Base-by-base conservation (phyloP, 352 stramenopile genomes). In the Albugo laibachii region DNA sequence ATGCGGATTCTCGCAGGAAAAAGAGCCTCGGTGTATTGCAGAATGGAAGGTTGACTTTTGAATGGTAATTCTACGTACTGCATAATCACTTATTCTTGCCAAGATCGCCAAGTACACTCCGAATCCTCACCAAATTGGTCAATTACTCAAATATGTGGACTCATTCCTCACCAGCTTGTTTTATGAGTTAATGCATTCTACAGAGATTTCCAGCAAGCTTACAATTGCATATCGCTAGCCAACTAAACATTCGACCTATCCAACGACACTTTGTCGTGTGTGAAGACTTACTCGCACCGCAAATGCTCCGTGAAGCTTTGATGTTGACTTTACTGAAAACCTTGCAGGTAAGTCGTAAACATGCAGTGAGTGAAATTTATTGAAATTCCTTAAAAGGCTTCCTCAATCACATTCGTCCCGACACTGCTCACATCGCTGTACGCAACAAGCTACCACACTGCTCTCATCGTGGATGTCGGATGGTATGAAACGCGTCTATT, bases 401-500 rank as follows among this genome's bases (percentile, higher is more conserved):
- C 70, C 16, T 63, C 69, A 13, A 68, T 85, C 47, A 69, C 66
- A 21, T 49, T 92, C 31, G 69, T 84, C 52, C 78, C 78, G 6
- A 66, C 70, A 11, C 65, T 77, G 41, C 24, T 85, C 37, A 58
- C 61, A 14, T 68, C 72, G 45, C 50, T 88, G 44, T 85, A 85
- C 43, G 70, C 69, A 24, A 88, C 78, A 13, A 55, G 62, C 42
- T 71, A 83, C 44, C 67, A 83, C 52, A 84, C 78, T 16, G 73
- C 74, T 42, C 54, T 92, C 21, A 60, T 92, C 21, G 57, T 92
- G 4, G 78, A 92, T 52, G 85, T 70, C 45, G 78, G 78, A 1
- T 87, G 69, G 63, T 46, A 48, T 1, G 78, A 92, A 56, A 83
- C 73, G 16, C 62, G 75, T 10, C 24, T 92, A 16, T 43, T 92